Evolutionary conservation across 805 yeast species (phyloP).

Genomic region (Candida fluviatilis): DNA sequence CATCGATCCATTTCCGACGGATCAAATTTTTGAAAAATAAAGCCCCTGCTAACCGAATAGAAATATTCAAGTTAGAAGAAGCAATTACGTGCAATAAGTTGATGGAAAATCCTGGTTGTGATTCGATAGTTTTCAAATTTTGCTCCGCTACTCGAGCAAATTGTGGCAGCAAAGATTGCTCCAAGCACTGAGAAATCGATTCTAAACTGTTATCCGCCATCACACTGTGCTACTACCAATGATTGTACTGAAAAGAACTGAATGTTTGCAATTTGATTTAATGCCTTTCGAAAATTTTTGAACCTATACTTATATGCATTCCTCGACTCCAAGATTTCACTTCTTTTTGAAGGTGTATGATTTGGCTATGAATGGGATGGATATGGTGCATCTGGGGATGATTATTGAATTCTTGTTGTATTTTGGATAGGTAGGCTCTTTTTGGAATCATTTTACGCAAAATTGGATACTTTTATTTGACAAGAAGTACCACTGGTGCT

Average conservation of each 20-base stretch:
- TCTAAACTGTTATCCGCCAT: conserved; percentile 40
- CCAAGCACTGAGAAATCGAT: conserved; percentile 50
- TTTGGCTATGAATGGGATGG: too few species aligned
- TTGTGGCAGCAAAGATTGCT: conserved; percentile 61
- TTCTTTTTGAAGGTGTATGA: too few species aligned
- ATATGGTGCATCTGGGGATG: too few species aligned
- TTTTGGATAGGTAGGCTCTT: too few species aligned
- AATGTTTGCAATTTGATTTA: too few species aligned
- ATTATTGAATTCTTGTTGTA: too few species aligned
- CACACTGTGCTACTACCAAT: not conserved
- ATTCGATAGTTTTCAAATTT: conserved; percentile 58
- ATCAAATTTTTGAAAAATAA: conserved; percentile 85
- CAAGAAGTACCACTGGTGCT: too few species aligned
- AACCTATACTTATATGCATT: not conserved
- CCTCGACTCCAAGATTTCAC: not conserved
- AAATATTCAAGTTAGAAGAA: conserved; percentile 43
- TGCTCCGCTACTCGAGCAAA: conserved; percentile 67
- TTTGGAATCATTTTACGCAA: too few species aligned
- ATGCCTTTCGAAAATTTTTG: too few species aligned
- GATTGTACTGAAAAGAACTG: too few species aligned
- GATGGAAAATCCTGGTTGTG: conserved; percentile 69
- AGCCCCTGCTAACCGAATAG: conserved; percentile 82
- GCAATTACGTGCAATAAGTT: conserved; percentile 76
- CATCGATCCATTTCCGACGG: conserved; percentile 84
- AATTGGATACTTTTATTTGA: too few species aligned